Conservation (phyloP, 495 filamentous ascomycete genomes). For the Penicillium robsamsonii region DNA sequence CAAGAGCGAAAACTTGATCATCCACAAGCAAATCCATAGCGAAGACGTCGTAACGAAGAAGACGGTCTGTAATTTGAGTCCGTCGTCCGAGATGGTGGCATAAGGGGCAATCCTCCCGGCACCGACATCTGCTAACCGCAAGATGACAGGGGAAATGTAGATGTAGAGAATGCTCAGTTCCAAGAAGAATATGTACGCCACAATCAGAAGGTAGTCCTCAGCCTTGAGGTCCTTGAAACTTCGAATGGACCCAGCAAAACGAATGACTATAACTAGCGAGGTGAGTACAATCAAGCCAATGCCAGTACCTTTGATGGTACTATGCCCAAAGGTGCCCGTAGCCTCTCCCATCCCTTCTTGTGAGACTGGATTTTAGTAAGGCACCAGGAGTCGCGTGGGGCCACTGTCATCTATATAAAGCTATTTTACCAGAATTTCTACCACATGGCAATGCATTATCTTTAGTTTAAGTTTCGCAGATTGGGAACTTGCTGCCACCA, state of each 20-base stretch:
- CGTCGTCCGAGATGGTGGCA: constrained; percentile 24
- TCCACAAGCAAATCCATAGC: constrained; percentile 48
- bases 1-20: constrained; percentile 46
- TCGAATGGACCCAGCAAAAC: constrained; percentile 17
- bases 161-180: constrained; percentile 37
- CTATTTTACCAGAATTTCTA: neutral
- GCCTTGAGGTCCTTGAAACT: constrained; percentile 17
- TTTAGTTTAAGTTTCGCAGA: neutral
- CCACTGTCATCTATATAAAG: constrained; percentile 6
- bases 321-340: constrained; percentile 11
- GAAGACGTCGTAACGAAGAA: constrained; percentile 45
- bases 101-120: constrained; percentile 16
- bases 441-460: neutral
- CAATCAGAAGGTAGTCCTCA: constrained; percentile 32
- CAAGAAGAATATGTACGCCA: constrained; percentile 32
- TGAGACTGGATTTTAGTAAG: neutral
- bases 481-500: too few species aligned
- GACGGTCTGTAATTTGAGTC: constrained; percentile 28
- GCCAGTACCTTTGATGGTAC: constrained; percentile 19
- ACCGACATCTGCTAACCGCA: constrained; percentile 17
- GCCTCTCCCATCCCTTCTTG: neutral
- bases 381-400: neutral
- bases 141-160: constrained; percentile 30
- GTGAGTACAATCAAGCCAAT: constrained; percentile 33
- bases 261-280: constrained; percentile 23